These are phyloP conservation scores for Globisporangium sylvaticum DNA, from an alignment of 352 stramenopile genomes.

Conservation along the genomic window DNA sequence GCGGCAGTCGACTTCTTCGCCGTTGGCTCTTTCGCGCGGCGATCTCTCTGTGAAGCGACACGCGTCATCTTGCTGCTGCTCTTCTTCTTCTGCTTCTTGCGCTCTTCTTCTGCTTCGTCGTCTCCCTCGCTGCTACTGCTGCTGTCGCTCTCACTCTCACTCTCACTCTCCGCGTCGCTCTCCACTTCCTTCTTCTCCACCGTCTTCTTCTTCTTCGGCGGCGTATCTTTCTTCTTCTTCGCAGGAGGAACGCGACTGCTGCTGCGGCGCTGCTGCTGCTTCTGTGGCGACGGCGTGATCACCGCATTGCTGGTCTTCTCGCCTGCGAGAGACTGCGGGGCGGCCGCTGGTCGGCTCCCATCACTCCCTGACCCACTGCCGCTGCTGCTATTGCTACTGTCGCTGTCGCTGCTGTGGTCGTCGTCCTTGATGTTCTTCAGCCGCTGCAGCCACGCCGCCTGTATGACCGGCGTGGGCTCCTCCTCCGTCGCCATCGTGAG, in stretches of 20 bases:
- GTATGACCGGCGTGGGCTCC: neutral
- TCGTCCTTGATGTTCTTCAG: constrained; percentile 15
- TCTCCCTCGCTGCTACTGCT: neutral
- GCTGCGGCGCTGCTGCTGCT: neutral
- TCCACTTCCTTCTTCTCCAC: neutral
- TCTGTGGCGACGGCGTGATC: neutral
- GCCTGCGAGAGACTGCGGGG: neutral
- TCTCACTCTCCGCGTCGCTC: constrained; percentile 6
- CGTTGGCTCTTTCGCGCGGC: neutral
- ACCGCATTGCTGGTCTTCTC: neutral
- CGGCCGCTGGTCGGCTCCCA: neutral
- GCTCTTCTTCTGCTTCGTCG: neutral
- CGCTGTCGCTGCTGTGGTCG: constrained; percentile 18
- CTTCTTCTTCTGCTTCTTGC: neutral
- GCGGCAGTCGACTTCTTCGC: neutral
- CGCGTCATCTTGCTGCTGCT: neutral
- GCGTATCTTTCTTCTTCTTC: neutral
- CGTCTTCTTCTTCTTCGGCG: neutral
- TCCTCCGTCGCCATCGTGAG: neutral
- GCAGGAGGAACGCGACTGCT: neutral
- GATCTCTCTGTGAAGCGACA: neutral
- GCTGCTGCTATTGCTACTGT: neutral
- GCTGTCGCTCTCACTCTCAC: neutral
- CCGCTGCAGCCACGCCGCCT: constrained; percentile 6
- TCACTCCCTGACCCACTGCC: neutral